phyloP scores from a whole-genome alignment of 2,329 filamentous ascomycete species.

The Phoma herbarum region DNA sequence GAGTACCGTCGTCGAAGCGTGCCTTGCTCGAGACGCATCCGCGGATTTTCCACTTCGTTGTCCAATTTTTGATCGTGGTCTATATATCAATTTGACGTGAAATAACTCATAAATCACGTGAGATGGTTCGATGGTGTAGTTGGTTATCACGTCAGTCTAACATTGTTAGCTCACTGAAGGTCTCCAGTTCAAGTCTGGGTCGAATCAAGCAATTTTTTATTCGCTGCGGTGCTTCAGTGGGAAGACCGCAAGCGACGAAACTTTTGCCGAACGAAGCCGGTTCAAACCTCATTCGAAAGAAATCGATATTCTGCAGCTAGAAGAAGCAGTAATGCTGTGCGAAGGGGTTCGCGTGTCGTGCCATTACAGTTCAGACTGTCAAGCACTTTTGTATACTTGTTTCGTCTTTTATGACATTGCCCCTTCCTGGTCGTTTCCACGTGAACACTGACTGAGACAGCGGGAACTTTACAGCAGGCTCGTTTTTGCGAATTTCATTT shows the following conservation, averaged over 20 bases:
- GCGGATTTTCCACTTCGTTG: too few relatives aligned
- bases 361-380: background rate
- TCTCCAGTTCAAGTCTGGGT: constrained; percentile 33
- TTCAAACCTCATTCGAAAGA: background rate
- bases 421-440: background rate
- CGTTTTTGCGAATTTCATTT: background rate
- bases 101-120: background rate
- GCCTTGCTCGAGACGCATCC: too few relatives aligned
- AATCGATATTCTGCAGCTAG: background rate
- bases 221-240: background rate
- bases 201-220: constrained; percentile 26
- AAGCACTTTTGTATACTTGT: background rate
- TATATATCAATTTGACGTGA: background rate
- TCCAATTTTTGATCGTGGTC: too few relatives aligned
- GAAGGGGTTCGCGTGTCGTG: background rate
- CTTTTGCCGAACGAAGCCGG: background rate
- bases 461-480: background rate
- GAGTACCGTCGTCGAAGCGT: too few relatives aligned
- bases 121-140: constrained; percentile 51
- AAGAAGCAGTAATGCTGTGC: background rate
- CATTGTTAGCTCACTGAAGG: constrained; percentile 34
- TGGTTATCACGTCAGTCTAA: constrained; percentile 59
- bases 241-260: background rate
- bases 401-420: background rate
- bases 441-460: background rate